Base-by-base conservation (phyloP, 2,329 filamentous ascomycete species). In the Gaeumannomyces sp. region DNA sequence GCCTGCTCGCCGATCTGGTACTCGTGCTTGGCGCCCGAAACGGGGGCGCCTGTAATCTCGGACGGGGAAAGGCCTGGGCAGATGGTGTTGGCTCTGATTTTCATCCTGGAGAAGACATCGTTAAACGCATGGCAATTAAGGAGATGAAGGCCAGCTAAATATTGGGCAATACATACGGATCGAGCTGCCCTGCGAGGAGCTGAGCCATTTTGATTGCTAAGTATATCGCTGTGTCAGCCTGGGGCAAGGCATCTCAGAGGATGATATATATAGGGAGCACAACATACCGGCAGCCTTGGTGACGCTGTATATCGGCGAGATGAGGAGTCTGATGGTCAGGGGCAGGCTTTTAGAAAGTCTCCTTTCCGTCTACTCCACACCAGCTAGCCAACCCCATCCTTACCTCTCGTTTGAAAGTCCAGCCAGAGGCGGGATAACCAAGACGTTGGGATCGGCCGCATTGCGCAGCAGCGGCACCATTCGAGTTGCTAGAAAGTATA, bases 401-500 rank as follows among this genome's bases (percentile, higher is more conserved):
- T 60, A 70, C 69, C 69, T 66, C 57, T 69, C 66, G 63, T 69
- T 71, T 11, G 66, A 68, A 27, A 73, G 35, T 31, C 68, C 71
- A 16, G 71, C 70, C 2, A 72, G 63, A 14, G 71, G 71, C 7
- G 71, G 67, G 66, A 73, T 72, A 19, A 72, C 66, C 50, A 67
- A 68, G 19, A 72, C 70, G 53, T 71, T 73, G 11, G 71, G 70
- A 33, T 69, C 67, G n/a, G 62, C 62, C 1, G 71, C 60, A 62
- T 71, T 70, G 35, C 71, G 70, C 14, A 73, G 64, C n/a, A 73
- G 69, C 3, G 71, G 70, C 59, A 72, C 63, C 38, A 72, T 69
- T 62, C 67, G 68, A n/a, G 68, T 69, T 0, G 70, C 71, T 28
- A 72, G 59, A 58, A 72, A 73, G 62, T 73, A 73, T 35, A 73